Evolutionary conservation across 179 eudicot genomes (phyloP), one percentile per base, ranked within the genome.

Genomic region (Sideroxylon spinosum): DNA sequence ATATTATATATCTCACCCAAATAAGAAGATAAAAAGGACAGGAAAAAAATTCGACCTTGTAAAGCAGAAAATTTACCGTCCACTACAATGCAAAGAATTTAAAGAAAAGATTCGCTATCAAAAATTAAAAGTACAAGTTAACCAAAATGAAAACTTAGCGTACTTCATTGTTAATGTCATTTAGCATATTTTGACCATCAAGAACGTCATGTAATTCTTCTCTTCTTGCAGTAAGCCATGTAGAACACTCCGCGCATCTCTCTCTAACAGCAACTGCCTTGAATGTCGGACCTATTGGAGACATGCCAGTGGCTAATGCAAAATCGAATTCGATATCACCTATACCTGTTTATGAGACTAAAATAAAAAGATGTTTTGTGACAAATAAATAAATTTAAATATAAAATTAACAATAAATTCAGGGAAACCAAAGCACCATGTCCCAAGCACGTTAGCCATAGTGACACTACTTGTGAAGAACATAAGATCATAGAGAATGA

Each of bases 191-290:
- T 76, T 88, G 82, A 74, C 98, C 98, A 85, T 91, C 95, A 78
- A 95, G 90, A 78, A 83, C 70, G 68, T 78, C 90, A 86, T 62
- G 87, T 28, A 66, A 56, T 74, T 90, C 91, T 77, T 86, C 95
- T 77, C 91, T 90, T 84, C 84, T 89, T 59, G 92, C 97, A 79
- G 97, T 89, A 52, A 95, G 85, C 97, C 95, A 93, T n/a, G 97
- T 93, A 28, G 88, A 75, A 80, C 55, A 80, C 32, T 85, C 91
- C 57, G 22, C 25, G 19, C 26, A 23, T 76, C 81, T 86, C 78
- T 76, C 87, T 85, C 82, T 91, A 44, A 93, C 98, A 81, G 93
- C 86, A 84, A 72, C 94, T 44, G 95, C 95, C 83, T 85, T 91
- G 79, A 87, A 93, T 52, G 76, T 84, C 9, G 87, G 88, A 77